Conservation (phyloP, 768 basidiomycete genomes). For the Naganishia kalamii region DNA sequence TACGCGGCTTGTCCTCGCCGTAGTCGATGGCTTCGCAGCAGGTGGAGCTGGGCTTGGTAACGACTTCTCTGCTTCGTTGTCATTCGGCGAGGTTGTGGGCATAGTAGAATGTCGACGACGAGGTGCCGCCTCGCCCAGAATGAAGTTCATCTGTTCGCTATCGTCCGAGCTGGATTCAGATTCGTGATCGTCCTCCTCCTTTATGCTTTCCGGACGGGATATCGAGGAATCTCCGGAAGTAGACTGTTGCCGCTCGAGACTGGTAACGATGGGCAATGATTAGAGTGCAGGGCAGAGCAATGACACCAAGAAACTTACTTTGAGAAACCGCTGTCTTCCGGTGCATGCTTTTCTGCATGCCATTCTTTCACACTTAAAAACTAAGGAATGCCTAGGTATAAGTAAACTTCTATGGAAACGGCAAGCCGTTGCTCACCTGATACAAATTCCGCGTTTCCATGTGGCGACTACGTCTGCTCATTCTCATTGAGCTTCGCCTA, state of each 20-base stretch:
- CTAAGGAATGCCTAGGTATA: slow-evolving; percentile 21
- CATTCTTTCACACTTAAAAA: slow-evolving; percentile 67
- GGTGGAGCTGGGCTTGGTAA: neutral
- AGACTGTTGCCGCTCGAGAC: neutral
- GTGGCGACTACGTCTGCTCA: slow-evolving; percentile 66
- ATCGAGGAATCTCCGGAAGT: neutral
- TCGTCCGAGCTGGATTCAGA: slow-evolving; percentile 4
- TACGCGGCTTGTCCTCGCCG: neutral
- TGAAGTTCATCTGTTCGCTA: slow-evolving; percentile 12
- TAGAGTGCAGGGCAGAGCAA: too few relatives aligned
- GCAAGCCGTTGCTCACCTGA: slow-evolving; percentile 50
- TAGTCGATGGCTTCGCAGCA: neutral
- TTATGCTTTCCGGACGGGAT: slow-evolving; percentile 9
- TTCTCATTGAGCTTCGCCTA: slow-evolving; percentile 49
- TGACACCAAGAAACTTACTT: neutral
- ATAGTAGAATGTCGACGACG: neutral
- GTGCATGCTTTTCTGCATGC: slow-evolving; percentile 23
- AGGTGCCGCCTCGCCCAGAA: neutral
- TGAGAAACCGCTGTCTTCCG: neutral
- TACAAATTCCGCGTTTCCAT: slow-evolving; percentile 85
- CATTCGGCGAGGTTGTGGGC: neutral
- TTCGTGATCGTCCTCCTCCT: neutral
- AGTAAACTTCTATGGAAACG: neutral
- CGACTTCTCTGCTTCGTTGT: neutral
- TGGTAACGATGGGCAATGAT: neutral